Conservation (phyloP, 257 asterid species). For the Solanum rostratum region DNA sequence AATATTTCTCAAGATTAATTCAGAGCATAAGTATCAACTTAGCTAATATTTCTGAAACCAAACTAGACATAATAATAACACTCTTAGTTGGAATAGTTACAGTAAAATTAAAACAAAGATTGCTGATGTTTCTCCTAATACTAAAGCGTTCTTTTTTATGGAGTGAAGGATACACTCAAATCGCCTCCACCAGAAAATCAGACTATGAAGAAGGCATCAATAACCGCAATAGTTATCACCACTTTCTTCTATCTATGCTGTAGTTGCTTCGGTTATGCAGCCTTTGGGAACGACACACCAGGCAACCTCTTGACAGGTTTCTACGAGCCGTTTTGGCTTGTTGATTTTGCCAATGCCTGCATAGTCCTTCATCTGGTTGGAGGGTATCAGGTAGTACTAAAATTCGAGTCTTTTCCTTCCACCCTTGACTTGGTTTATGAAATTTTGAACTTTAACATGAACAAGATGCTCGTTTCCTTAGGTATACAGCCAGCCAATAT, state of each 20-base stretch:
- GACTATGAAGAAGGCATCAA: conserved; percentile 62
- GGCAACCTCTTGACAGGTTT: conserved; percentile 75
- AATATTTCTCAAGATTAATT: neutral
- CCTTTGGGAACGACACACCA: conserved; percentile 51
- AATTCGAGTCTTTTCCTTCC: neutral
- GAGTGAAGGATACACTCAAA: conserved; percentile 47
- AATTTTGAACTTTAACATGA: neutral
- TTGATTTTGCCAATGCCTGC: conserved; percentile 62
- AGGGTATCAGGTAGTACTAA: conserved; percentile 42
- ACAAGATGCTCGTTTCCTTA: conserved; percentile 2
- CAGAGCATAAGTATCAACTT: neutral
- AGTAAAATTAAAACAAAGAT: neutral
- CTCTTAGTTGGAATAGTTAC: neutral
- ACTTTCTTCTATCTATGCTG: conserved; percentile 51
- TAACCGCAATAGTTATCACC: conserved; percentile 22
- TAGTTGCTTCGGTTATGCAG: conserved; percentile 68
- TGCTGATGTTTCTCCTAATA: neutral
- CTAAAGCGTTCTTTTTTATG: neutral
- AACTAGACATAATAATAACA: neutral
- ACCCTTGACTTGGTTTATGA: neutral
- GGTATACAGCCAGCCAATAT: conserved; percentile 62
- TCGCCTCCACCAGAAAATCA: conserved; percentile 52
- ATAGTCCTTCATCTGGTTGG: conserved; percentile 49
- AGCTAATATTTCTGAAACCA: neutral
- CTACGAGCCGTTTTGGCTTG: conserved; percentile 67